Conservation (phyloP, 2,329 filamentous ascomycete genomes). For the Diaporthe eres region DNA sequence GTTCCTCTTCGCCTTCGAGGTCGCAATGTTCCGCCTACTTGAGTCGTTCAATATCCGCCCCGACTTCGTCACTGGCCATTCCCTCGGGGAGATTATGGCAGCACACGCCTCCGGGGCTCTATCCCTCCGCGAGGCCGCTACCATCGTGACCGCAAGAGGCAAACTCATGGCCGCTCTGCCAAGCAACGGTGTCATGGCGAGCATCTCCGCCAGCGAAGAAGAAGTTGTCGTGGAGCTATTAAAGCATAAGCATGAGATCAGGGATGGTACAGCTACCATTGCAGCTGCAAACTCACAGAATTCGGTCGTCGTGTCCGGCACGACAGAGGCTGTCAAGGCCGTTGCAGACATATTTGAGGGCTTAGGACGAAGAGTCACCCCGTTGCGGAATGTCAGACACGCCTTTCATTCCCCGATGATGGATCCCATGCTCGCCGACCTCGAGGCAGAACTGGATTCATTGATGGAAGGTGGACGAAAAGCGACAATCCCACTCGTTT, state of each 20-base stretch:
- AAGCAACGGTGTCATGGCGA: conserved; percentile 18
- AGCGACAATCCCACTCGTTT: neutral
- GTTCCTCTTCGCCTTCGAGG: conserved; percentile 52
- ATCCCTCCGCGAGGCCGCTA: conserved; percentile 50
- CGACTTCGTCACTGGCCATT: conserved; percentile 50
- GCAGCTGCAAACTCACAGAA: conserved; percentile 17
- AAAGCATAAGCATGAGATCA: neutral
- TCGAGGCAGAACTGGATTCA: neutral
- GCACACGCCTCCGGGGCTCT: conserved; percentile 51
- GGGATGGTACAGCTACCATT: neutral
- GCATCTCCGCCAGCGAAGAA: conserved; percentile 15
- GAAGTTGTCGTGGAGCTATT: conserved; percentile 1
- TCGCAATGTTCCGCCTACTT: conserved; percentile 51
- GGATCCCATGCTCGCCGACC: neutral
- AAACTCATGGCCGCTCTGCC: conserved; percentile 48
- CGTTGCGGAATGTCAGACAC: neutral
- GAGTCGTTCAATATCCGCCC: conserved; percentile 50
- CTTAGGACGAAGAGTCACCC: neutral
- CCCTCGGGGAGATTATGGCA: conserved; percentile 50
- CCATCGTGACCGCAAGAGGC: conserved; percentile 50
- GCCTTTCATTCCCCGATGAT: conserved; percentile 33
- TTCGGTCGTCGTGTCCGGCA: conserved; percentile 28
- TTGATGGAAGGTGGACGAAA: too few species aligned
- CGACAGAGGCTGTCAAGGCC: neutral
- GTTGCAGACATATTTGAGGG: neutral